Evolutionary conservation across 345 rosid species (phyloP).

Genomic region (Lepidium aucheri): DNA sequence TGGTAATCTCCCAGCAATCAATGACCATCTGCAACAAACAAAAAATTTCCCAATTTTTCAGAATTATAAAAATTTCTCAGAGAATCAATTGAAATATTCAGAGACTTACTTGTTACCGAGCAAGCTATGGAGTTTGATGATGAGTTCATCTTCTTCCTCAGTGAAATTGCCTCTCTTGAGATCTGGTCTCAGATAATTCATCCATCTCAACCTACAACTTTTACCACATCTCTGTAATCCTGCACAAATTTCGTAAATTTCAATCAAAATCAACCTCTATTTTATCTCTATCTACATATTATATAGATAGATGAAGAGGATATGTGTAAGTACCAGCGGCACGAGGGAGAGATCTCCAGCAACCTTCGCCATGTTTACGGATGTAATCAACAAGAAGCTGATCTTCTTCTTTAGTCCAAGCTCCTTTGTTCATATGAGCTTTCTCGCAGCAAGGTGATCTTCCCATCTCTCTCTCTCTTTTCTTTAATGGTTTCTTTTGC

Average conservation of each 20-base stretch:
- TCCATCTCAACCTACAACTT: slow-evolving; percentile 78
- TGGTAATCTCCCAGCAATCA: slow-evolving; percentile 69
- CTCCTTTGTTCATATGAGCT: slow-evolving; percentile 89
- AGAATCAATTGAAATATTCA: neutral
- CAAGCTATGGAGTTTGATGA: slow-evolving; percentile 65
- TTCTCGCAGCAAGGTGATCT: slow-evolving; percentile 88
- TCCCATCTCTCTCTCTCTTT: slow-evolving; percentile 55
- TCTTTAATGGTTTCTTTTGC: neutral
- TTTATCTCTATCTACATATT: neutral
- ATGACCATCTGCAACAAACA: slow-evolving; percentile 53
- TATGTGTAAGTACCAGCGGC: slow-evolving; percentile 48
- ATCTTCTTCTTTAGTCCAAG: slow-evolving; percentile 96
- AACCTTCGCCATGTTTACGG: slow-evolving; percentile 79
- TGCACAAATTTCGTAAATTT: slow-evolving; percentile 6
- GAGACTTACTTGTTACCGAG: slow-evolving; percentile 69
- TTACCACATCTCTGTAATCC: slow-evolving; percentile 84
- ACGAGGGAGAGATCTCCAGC: slow-evolving; percentile 91
- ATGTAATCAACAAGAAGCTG: slow-evolving; percentile 70
- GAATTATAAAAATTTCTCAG: neutral
- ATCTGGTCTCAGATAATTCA: slow-evolving; percentile 64
- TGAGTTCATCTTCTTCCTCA: slow-evolving; percentile 70
- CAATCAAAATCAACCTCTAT: neutral
- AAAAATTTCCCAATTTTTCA: neutral
- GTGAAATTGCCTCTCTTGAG: slow-evolving; percentile 85
- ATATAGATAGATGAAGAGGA: neutral